Evolutionary conservation across 371 early-diverging fungal genomes (phyloP), one percentile per base, ranked within the genome.

Genomic region (Rhizopus sp.): DNA sequence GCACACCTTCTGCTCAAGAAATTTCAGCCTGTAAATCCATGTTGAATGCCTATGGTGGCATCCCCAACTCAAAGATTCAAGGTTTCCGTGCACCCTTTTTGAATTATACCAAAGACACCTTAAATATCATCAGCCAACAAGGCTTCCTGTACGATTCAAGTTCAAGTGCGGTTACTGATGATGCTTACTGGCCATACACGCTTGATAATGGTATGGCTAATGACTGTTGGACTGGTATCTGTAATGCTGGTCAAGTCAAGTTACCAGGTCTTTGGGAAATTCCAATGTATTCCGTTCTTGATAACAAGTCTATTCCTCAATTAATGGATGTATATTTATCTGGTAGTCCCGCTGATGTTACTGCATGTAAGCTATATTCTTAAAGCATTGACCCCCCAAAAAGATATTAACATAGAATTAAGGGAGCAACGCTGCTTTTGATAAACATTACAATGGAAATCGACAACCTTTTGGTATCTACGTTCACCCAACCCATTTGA

Each of bases 71-170:
- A 66, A 83, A 88, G 59, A 78, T 90, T 57, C 72, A 59, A 46
- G 90, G 90, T 15, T 83, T 88, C 75, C 84, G 90, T 32, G 82
- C 82, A 17, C 90, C 90, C 0, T 87, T 84, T 65, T 62, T 87
- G 16, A 86, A 88, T 63, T 90, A 83, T 48, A 75, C 83, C 13
- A 59, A 70, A 34, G 70, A 73, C 1, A 80, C 85, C 5, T 64
- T 88, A 13, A 60, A 70, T 2, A 65, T 59, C 13, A 46, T 88
- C 3, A 68, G 60, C 2, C 71, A 81, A 47, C 81, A 81, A 63
- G 79, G 81, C 3, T 85, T 88, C 59, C 41, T 53, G 17, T 90
- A 88, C 54, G 90, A 90, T 42, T 84, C 87, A 0, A 83, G 84
- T 35, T 72, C 83, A 12, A 71, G 81, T n/a, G 85, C 87, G 1